Percentiles rank a stretch among this genome's conserved stretches.
phyloP scores from a whole-genome alignment of 2,329 filamentous ascomycete species.

The Graphiopsis chlorocephala region DNA sequence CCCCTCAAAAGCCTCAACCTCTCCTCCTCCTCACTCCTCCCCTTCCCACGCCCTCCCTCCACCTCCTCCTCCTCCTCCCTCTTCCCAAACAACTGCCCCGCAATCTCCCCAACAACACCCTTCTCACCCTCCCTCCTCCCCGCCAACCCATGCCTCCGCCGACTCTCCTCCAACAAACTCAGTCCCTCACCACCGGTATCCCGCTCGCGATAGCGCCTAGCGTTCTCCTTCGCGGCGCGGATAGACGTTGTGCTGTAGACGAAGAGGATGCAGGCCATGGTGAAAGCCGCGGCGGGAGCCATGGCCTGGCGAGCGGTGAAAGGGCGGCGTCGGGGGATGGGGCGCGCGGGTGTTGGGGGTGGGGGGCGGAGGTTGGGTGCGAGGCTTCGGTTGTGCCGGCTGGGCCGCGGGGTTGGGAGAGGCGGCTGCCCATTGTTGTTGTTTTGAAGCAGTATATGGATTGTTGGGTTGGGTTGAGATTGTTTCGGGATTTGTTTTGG shows the following conservation, averaged over 20 bases:
- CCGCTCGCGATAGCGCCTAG: slow-evolving; percentile 56
- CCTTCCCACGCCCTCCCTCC: slow-evolving; percentile 31
- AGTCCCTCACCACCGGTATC: slow-evolving; percentile 55
- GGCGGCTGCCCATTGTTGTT: slow-evolving; percentile 44
- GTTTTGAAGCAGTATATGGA: background rate
- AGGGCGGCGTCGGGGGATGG: slow-evolving; percentile 25
- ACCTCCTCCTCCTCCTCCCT: slow-evolving; percentile 19
- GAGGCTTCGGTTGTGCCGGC: slow-evolving; percentile 41
- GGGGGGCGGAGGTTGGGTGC: slow-evolving; percentile 29
- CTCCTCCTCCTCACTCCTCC: slow-evolving; percentile 37
- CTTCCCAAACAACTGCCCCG: slow-evolving; percentile 22
- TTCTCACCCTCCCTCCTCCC: slow-evolving; percentile 41
- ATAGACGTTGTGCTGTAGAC: slow-evolving; percentile 65
- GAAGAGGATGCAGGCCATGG: slow-evolving; percentile 60
- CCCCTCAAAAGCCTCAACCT: slow-evolving; percentile 39
- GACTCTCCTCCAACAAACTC: slow-evolving; percentile 51
- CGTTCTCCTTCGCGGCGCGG: slow-evolving; percentile 63
- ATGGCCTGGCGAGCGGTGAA: slow-evolving; percentile 47
- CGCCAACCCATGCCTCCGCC: slow-evolving; percentile 51
- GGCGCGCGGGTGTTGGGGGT: slow-evolving; percentile 33
- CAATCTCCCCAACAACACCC: slow-evolving; percentile 35
- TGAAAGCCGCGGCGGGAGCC: slow-evolving; percentile 61
- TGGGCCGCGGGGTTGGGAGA: slow-evolving; percentile 44
- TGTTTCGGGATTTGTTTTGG: too few species aligned
- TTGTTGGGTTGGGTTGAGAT: background rate